Conservation (phyloP, 2,329 filamentous ascomycete species). For the Mycosphaerella sp. region DNA sequence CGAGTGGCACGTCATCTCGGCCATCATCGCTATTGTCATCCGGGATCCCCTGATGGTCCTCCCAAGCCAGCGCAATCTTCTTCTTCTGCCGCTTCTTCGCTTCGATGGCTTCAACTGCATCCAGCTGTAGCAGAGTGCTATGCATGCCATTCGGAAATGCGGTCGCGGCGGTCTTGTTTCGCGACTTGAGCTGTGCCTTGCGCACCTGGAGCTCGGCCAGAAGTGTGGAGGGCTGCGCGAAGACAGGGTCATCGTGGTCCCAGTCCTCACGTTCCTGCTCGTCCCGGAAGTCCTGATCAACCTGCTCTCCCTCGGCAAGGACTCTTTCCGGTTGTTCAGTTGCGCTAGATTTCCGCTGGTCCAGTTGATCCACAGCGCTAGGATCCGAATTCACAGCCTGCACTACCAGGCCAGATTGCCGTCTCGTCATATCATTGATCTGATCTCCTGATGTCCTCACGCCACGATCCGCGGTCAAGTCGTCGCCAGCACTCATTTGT, state of each 20-base stretch:
- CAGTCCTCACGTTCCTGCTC: conserved; percentile 42
- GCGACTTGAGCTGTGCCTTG: conserved; percentile 78
- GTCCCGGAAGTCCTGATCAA: conserved; percentile 41
- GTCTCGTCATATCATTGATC: conserved; percentile 12
- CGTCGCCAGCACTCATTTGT: conserved; percentile 17
- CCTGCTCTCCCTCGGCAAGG: conserved; percentile 32
- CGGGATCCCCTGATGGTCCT: conserved; percentile 50
- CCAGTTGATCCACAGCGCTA: conserved; percentile 21
- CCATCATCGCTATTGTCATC: conserved; percentile 53
- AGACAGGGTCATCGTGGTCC: conserved; percentile 44
- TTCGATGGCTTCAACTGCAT: conserved; percentile 82
- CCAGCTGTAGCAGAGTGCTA: conserved; percentile 81
- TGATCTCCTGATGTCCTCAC: conserved; percentile 18
- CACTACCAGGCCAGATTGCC: conserved; percentile 20
- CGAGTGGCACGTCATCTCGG: conserved; percentile 75
- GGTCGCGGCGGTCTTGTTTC: conserved; percentile 62
- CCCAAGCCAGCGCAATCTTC: conserved; percentile 85
- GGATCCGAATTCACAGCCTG: conserved; percentile 31
- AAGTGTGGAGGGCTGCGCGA: conserved; percentile 77
- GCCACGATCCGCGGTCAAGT: conserved; percentile 16
- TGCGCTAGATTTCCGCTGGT: conserved; percentile 24
- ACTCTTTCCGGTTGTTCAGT: conserved; percentile 15
- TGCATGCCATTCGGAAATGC: conserved; percentile 72
- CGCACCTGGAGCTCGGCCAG: conserved; percentile 86
- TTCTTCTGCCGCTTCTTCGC: conserved; percentile 65